phyloP scores from a whole-genome alignment of 2,329 filamentous ascomycete genomes.

The Penicillium concentricum region DNA sequence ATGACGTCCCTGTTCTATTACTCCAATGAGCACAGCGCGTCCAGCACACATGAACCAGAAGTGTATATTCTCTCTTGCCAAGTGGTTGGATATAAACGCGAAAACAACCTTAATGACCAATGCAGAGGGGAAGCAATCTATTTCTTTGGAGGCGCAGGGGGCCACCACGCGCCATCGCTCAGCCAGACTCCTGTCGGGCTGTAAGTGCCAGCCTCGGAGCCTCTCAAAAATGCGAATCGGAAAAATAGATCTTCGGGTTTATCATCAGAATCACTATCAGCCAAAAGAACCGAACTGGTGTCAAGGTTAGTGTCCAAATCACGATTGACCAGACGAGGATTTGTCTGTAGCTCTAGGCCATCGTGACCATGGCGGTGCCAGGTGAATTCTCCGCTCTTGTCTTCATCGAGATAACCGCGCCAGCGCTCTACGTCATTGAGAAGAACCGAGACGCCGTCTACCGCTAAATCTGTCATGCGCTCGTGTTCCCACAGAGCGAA shows the following conservation, averaged over 20 bases:
- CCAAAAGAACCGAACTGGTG: constrained; percentile 10
- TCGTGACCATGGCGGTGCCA: constrained; percentile 48
- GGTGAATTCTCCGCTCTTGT: constrained; percentile 49
- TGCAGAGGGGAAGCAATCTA: constrained; percentile 12
- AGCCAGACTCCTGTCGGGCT: constrained; percentile 42
- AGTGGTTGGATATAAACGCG: neutral
- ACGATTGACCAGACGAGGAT: constrained; percentile 24
- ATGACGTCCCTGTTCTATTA: constrained; percentile 3
- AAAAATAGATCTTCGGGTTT: constrained; percentile 46
- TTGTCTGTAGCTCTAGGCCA: constrained; percentile 37
- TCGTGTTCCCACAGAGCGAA: constrained; percentile 44
- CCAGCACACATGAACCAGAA: constrained; percentile 18
- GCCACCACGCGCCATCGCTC: constrained; percentile 37
- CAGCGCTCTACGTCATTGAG: constrained; percentile 65
- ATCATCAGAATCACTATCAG: constrained; percentile 25
- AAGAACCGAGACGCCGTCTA: constrained; percentile 59
- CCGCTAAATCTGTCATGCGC: constrained; percentile 39
- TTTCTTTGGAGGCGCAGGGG: constrained; percentile 27
- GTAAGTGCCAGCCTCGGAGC: constrained; percentile 41
- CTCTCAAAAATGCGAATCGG: constrained; percentile 48
- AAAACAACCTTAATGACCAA: neutral
- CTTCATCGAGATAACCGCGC: constrained; percentile 55
- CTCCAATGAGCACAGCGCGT: constrained; percentile 15
- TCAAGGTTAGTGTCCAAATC: constrained; percentile 13
- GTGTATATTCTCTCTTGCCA: constrained; percentile 16